phyloP scores from a whole-genome alignment of 1,284 basidiomycete species.

The Puccinia novopanici region DNA sequence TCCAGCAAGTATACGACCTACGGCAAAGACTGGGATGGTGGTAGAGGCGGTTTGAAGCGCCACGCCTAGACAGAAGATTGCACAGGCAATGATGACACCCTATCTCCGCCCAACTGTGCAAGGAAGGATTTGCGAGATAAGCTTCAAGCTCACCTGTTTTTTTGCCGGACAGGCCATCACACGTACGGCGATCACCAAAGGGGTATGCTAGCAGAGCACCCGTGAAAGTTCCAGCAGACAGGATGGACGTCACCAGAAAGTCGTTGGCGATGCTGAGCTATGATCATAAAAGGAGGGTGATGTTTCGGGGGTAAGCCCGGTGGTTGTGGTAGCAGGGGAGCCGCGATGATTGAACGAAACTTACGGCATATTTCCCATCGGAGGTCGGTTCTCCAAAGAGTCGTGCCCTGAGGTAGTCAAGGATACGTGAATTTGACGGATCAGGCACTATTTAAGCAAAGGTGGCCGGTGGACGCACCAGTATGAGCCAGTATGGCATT shows the following conservation, averaged over 20 bases:
- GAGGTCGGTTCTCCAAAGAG: constrained; percentile 27
- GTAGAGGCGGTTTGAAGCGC: constrained; percentile 50
- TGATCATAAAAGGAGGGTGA: not conserved
- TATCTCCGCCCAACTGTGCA: constrained; percentile 36
- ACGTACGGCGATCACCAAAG: constrained; percentile 47
- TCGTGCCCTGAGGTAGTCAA: not conserved
- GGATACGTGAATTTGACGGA: not conserved
- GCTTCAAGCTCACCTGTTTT: not conserved
- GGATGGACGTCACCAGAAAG: constrained; percentile 47
- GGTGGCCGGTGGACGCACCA: not conserved
- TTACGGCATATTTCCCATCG: constrained; percentile 17
- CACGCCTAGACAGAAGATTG: constrained; percentile 44
- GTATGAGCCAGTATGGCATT: constrained; percentile 45
- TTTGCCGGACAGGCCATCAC: not conserved
- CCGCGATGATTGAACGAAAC: constrained; percentile 1
- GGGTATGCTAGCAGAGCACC: constrained; percentile 47
- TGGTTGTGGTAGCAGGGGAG: not conserved
- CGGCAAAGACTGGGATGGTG: constrained; percentile 54
- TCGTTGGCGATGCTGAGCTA: constrained; percentile 43
- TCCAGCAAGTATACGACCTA: constrained; percentile 58
- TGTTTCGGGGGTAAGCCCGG: not conserved
- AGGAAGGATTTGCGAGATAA: not conserved
- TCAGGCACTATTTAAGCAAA: not conserved
- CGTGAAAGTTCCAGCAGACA: constrained; percentile 35
- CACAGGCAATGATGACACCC: constrained; percentile 47